Conservation (phyloP, 208 protist species). For the Trypanosoma grayi region DNA sequence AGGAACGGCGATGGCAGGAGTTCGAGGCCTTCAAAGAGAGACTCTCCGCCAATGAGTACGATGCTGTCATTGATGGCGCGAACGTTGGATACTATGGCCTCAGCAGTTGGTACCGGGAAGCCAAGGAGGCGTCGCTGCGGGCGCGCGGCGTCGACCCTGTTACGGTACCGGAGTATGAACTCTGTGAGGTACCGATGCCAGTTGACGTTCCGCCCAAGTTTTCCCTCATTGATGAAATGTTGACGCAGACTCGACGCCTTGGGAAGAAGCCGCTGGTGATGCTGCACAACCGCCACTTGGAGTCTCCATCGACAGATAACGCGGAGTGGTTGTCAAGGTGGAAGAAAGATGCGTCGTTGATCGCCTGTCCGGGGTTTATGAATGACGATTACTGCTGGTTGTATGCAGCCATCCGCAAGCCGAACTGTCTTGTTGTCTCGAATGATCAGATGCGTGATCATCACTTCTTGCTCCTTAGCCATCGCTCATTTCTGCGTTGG, state of each 20-base stretch:
- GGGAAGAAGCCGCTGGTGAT: constrained; percentile 64
- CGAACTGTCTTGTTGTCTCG: constrained; percentile 54
- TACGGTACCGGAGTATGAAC: constrained; percentile 35
- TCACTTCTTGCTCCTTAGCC: constrained; percentile 75
- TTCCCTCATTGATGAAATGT: constrained; percentile 71
- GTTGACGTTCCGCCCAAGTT: constrained; percentile 87
- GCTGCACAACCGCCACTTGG: constrained; percentile 68
- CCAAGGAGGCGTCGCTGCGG: constrained; percentile 58
- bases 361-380: constrained; percentile 74
- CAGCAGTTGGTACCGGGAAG: constrained; percentile 67
- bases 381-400: constrained; percentile 90
- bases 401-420: constrained; percentile 52
- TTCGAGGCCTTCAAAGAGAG: constrained; percentile 56
- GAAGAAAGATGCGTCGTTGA: constrained; percentile 29
- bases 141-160: constrained; percentile 39
- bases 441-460: constrained; percentile 90
- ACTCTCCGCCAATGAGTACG: constrained; percentile 41
- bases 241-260: constrained; percentile 26
- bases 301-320: constrained; percentile 40
- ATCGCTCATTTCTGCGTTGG: constrained; percentile 79
- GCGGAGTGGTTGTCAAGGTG: constrained; percentile 39
- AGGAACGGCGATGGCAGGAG: constrained; percentile 39
- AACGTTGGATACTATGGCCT: constrained; percentile 86
- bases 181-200: constrained; percentile 60
- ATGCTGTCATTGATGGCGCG: constrained; percentile 78